These are phyloP conservation scores for Suillus subalutaceus DNA, from an alignment of 768 basidiomycete genomes.

Conservation along the genomic window DNA sequence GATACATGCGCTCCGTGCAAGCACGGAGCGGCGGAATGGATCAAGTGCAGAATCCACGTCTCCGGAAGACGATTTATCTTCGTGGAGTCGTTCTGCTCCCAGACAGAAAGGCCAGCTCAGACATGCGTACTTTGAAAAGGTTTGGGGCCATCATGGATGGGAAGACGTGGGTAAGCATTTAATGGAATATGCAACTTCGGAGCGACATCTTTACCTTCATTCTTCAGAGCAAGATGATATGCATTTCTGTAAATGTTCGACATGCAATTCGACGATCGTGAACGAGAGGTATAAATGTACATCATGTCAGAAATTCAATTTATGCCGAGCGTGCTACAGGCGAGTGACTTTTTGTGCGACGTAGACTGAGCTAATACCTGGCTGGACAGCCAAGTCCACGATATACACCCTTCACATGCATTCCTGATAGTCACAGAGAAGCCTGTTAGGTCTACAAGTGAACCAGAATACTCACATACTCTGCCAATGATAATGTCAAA, in stretches of 20 bases:
- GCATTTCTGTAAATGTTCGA: conserved; percentile 70
- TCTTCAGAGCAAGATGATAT: conserved; percentile 71
- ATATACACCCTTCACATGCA: conserved; percentile 87
- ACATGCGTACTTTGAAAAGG: conserved; percentile 85
- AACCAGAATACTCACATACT: conserved; percentile 38
- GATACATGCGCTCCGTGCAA: conserved; percentile 71
- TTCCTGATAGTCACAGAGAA: conserved; percentile 82
- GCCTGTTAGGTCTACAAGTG: conserved; percentile 42
- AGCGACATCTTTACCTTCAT: neutral
- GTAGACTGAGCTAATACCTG: conserved; percentile 10
- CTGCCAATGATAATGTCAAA: conserved; percentile 29
- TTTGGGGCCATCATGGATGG: conserved; percentile 86
- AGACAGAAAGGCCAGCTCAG: conserved; percentile 74
- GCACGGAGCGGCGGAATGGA: conserved; percentile 31
- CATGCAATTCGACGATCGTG: conserved; percentile 66
- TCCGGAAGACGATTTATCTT: conserved; percentile 57
- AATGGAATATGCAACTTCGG: neutral
- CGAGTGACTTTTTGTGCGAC: conserved; percentile 31
- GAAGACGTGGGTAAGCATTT: conserved; percentile 77
- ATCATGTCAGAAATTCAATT: conserved; percentile 75
- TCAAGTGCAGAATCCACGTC: conserved; percentile 48
- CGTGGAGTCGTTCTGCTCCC: conserved; percentile 69
- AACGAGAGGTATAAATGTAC: conserved; percentile 83
- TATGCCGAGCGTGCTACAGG: conserved; percentile 87
- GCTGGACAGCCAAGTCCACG: conserved; percentile 75